Evolutionary conservation across 1,284 basidiomycete genomes (phyloP).

Genomic region (Trichosporon ovoides): DNA sequence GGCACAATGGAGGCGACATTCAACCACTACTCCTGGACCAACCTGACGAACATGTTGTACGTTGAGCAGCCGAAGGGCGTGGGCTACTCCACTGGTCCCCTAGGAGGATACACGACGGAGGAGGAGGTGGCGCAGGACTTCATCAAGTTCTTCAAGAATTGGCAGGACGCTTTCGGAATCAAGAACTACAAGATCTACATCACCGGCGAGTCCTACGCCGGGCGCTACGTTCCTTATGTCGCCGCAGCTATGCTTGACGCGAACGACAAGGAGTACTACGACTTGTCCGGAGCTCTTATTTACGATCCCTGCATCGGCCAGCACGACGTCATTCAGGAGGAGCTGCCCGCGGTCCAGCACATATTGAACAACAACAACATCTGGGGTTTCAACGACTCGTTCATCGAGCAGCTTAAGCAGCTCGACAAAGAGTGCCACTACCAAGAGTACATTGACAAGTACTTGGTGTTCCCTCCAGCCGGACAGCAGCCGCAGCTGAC

Average conservation of each 20-base stretch:
- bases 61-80: conserved; percentile 70
- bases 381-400: conserved; percentile 50
- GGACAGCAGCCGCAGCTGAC: conserved; percentile 39
- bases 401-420: conserved; percentile 58
- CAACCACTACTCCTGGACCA: conserved; percentile 66
- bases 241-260: conserved; percentile 31
- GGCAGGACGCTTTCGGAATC: conserved; percentile 17
- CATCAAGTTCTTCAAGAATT: conserved; percentile 25
- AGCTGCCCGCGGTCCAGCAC: conserved; percentile 57
- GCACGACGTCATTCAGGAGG: conserved; percentile 56
- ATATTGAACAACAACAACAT: conserved; percentile 14
- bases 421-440: conserved; percentile 60
- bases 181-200: conserved; percentile 27
- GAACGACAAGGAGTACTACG: conserved; percentile 21
- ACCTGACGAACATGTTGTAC: conserved; percentile 51
- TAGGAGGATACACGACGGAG: conserved; percentile 53
- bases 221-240: conserved; percentile 49
- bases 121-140: conserved; percentile 42
- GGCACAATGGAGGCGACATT: conserved; percentile 48
- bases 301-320: conserved; percentile 29
- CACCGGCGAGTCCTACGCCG: conserved; percentile 44
- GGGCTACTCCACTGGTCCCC: conserved; percentile 68
- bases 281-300: conserved; percentile 26
- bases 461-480: conserved; percentile 60
- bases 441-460: conserved; percentile 57